Evolutionary conservation across 352 stramenopile genomes (phyloP), one percentile per base, ranked within the genome.

Genomic region (Phytopythium boreale): DNA sequence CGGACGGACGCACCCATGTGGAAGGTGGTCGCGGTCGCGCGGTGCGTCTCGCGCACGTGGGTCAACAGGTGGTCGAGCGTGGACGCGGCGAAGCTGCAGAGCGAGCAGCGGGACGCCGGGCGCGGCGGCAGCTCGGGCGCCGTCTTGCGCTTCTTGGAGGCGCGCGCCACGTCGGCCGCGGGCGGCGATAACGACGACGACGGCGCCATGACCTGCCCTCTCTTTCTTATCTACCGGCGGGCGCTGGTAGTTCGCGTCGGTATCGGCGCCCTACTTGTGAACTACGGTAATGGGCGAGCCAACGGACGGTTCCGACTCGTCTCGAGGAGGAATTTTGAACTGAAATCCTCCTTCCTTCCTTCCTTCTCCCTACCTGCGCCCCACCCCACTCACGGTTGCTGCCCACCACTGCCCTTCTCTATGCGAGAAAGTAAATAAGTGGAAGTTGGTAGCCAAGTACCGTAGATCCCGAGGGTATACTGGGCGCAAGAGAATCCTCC

Each of bases 81-180:
- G 31, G 71, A 71, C 8, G 78, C 74, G 34, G 63, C 47, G 44
- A 87, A 84, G 63, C 69, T 71, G 57, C 78, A 87, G 24, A 80
- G 69, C 37, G 66, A 72, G 58, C 78, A 84, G 68, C 46, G 76
- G 60, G 1, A 64, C 59, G 29, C 17, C 56, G 17, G 51, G 51
- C 9, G 56, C 49, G 52, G 66, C 24, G 9, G 39, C 59, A 31
- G 62, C 63, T 56, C 26, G 63, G 57, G 53, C 26, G 68, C 67
- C 57, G 66, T 77, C 71, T 88, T 88, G 67, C 83, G 80, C 70
- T 89, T 92, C 71, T 89, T 89, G 56, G 53, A 36, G 43, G 62
- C n/a, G 60, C 56, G 62, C 17, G 49, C 10, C 63, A 34, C 22
- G 24, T 52, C 62, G 39, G 26, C 29, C 31, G 39, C 27, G 26